A percentile compares a stretch with the other conserved stretches of the same genome.
Conservation (phyloP, 345 rosid genomes). For the Litchi chinensis region DNA sequence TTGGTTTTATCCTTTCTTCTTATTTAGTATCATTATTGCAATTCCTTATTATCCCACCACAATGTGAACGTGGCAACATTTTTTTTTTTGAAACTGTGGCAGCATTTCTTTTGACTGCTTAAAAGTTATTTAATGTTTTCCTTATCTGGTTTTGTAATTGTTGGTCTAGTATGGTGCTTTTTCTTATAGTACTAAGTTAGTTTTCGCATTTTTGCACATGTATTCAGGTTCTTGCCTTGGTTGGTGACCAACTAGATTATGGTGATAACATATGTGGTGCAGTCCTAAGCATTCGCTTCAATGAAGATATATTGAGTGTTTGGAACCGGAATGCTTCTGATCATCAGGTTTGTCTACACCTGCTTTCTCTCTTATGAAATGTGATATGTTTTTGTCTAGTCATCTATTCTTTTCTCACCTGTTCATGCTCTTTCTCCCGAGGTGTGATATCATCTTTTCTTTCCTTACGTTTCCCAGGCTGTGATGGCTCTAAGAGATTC, state of each 20-base stretch:
- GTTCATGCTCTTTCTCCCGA: background rate
- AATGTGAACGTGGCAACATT: background rate
- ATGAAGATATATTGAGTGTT: conserved; percentile 86
- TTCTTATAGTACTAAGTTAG: background rate
- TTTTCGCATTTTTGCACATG: background rate
- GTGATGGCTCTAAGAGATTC: conserved; percentile 90
- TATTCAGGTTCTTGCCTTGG: conserved; percentile 84
- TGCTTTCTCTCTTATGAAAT: background rate
- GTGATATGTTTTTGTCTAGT: background rate
- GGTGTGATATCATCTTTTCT: conserved; percentile 1
- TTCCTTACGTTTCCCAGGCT: conserved; percentile 46
- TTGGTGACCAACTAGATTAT: conserved; percentile 88
- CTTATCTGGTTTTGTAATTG: background rate
- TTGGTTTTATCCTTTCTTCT: background rate
- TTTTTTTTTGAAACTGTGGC: too few relatives aligned
- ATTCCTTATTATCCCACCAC: background rate
- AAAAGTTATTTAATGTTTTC: background rate
- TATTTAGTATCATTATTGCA: background rate
- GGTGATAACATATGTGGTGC: conserved; percentile 89
- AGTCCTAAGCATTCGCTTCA: conserved; percentile 88
- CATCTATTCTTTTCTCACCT: background rate
- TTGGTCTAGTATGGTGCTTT: background rate
- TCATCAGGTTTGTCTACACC: conserved; percentile 59
- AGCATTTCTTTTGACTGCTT: background rate
- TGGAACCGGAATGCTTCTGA: conserved; percentile 97